Conservation (phyloP, 495 filamentous ascomycete species). For the Cercophora newfieldiana region DNA sequence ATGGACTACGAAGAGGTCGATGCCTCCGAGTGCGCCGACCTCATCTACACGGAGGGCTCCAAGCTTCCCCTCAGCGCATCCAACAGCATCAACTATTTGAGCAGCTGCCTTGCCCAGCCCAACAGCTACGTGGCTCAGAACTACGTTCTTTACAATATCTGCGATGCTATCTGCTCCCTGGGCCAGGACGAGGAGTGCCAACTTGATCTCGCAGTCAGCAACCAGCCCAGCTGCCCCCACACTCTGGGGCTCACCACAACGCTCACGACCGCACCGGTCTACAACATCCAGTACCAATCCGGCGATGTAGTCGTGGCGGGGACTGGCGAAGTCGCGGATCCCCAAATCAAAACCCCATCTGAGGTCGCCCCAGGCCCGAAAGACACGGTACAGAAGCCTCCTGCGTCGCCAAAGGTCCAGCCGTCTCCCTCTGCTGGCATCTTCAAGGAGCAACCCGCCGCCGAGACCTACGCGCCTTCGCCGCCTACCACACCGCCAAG, state of each 20-base stretch:
- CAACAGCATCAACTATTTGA: slow-evolving; percentile 47
- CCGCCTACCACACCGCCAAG: neutral
- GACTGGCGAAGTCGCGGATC: neutral
- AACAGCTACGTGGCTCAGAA: slow-evolving; percentile 39
- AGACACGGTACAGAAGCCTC: neutral
- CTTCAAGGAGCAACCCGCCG: neutral
- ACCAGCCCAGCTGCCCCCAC: slow-evolving; percentile 41
- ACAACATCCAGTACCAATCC: slow-evolving; percentile 42
- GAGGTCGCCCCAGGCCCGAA: neutral
- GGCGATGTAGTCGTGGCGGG: slow-evolving; percentile 30
- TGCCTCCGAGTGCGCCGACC: slow-evolving; percentile 33
- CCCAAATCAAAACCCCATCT: neutral
- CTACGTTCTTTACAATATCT: slow-evolving; percentile 40
- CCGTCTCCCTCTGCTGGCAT: neutral
- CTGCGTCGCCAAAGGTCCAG: neutral
- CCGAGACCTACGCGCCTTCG: neutral
- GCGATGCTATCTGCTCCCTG: slow-evolving; percentile 37
- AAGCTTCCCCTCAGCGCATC: slow-evolving; percentile 43
- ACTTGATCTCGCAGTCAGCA: slow-evolving; percentile 38
- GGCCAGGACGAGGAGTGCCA: slow-evolving; percentile 43
- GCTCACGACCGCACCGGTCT: slow-evolving; percentile 24
- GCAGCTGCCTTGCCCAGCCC: slow-evolving; percentile 37
- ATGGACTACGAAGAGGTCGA: slow-evolving; percentile 39
- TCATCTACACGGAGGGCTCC: slow-evolving; percentile 29
- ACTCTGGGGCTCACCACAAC: slow-evolving; percentile 27